Percentiles rank a stretch among this genome's conserved stretches.
These are phyloP conservation scores for Brettanomyces sp. DNA, from an alignment of 805 yeast genomes.

Conservation along the genomic window DNA sequence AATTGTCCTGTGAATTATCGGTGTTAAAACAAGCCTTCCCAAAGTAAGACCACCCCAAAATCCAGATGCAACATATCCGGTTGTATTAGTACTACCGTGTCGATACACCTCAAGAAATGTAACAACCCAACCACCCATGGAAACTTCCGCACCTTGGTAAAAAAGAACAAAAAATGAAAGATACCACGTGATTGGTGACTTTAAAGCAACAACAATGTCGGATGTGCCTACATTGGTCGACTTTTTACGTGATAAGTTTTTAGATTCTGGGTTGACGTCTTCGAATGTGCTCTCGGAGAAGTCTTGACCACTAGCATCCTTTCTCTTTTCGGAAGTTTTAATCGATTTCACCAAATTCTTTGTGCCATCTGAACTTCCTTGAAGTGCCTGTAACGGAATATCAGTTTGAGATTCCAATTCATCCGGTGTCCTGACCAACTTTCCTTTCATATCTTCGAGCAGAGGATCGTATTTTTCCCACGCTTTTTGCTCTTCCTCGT, in stretches of 20 bases:
- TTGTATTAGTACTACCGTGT: conserved; percentile 32
- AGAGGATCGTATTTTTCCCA: conserved; percentile 23
- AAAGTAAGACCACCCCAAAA: conserved; percentile 65
- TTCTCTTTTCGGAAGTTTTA: background rate
- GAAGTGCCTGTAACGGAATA: background rate
- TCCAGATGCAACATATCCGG: conserved; percentile 60
- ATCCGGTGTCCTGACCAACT: background rate
- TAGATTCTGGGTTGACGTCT: background rate
- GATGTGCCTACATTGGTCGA: background rate
- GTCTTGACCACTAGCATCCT: background rate
- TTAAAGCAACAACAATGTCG: conserved; percentile 30
- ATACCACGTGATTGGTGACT: conserved; percentile 33
- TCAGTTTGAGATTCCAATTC: background rate
- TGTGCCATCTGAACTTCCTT: background rate
- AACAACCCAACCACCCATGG: conserved; percentile 64
- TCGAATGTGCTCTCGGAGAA: background rate
- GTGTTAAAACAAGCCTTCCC: conserved; percentile 49
- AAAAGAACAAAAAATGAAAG: conserved; percentile 46
- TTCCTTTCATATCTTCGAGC: conserved; percentile 2
- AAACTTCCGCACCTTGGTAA: conserved; percentile 63
- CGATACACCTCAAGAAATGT: conserved; percentile 52
- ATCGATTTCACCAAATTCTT: background rate
- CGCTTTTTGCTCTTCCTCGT: conserved; percentile 34
- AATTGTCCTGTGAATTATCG: conserved; percentile 26
- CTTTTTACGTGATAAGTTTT: background rate